Evolutionary conservation across 2,329 filamentous ascomycete species (phyloP).

Genomic region (Scedosporium boydii): DNA sequence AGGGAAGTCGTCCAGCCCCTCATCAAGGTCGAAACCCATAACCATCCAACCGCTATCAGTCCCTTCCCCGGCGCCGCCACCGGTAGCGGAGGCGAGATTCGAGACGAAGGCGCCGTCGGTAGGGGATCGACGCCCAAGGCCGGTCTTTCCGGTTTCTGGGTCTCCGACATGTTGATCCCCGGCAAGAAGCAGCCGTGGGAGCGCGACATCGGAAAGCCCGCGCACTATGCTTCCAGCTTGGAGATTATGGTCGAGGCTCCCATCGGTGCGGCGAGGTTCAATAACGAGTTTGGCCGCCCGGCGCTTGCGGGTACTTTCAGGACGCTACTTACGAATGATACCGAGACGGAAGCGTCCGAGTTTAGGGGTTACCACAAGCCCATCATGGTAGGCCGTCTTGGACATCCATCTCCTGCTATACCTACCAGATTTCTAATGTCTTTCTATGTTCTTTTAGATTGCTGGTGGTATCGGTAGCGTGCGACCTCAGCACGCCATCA

Average conservation of each 20-base stretch:
- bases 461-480: constrained; percentile 92
- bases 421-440: no score
- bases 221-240: constrained; percentile 84
- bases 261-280: constrained; percentile 89
- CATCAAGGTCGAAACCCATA: constrained; percentile 95
- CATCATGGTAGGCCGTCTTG: constrained; percentile 58
- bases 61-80: constrained; percentile 90
- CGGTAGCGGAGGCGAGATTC: constrained; percentile 88
- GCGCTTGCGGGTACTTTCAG: constrained; percentile 85
- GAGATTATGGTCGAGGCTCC: constrained; percentile 98
- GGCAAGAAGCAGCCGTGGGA: constrained; percentile 82
- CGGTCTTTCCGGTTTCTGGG: constrained; percentile 85
- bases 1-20: constrained; percentile 83
- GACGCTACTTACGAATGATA: constrained; percentile 68
- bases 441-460: constrained; percentile 32
- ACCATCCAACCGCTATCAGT: constrained; percentile 92
- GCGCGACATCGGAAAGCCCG: constrained; percentile 76
- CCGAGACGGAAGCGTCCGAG: constrained; percentile 43
- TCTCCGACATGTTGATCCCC: constrained; percentile 88
- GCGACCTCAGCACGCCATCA: constrained; percentile 80
- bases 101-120: constrained; percentile 91
- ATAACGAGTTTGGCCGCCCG: constrained; percentile 94
- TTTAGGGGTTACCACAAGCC: constrained; percentile 94
- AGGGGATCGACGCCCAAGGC: constrained; percentile 89
- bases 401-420: not conserved